Percentiles rank a stretch among this genome's conserved stretches.
phyloP scores from a whole-genome alignment of 2,329 filamentous ascomycete genomes.

The Colletotrichum sp. region DNA sequence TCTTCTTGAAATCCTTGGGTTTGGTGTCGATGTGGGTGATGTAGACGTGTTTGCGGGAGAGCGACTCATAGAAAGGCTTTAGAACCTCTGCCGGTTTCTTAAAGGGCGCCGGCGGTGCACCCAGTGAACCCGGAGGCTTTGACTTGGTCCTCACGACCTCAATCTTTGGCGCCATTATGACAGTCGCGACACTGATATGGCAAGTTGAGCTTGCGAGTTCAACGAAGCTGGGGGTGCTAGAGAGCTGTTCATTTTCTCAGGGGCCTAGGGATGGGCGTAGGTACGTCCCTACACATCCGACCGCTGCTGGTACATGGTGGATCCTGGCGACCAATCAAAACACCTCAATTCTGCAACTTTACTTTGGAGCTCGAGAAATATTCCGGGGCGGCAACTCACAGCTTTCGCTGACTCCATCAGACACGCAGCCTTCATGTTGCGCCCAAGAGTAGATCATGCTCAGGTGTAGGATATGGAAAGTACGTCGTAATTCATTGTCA shows the following conservation, averaged over 20 bases:
- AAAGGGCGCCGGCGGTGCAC: constrained; percentile 68
- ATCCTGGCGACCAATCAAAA: neutral
- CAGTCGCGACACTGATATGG: neutral
- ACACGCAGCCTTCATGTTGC: constrained; percentile 12
- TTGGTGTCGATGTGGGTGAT: constrained; percentile 82
- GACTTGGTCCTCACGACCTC: constrained; percentile 29
- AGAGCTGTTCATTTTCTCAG: constrained; percentile 1
- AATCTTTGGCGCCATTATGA: constrained; percentile 32
- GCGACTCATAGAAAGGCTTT: constrained; percentile 66
- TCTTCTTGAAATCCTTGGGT: constrained; percentile 73
- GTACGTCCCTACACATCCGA: neutral
- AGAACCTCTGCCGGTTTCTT: constrained; percentile 66
- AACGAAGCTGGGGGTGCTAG: neutral
- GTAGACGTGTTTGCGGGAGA: constrained; percentile 76
- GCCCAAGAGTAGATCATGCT: constrained; percentile 37
- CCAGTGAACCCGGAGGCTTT: constrained; percentile 32
- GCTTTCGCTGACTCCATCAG: neutral
- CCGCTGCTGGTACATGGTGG: neutral
- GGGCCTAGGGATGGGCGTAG: neutral
- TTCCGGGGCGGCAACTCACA: neutral
- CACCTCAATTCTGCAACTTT: neutral
- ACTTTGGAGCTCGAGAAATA: neutral
- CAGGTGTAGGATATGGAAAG: constrained; percentile 45
- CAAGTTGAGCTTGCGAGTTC: neutral
- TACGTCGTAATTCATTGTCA: constrained; percentile 22